Percentiles rank a stretch among this genome's conserved stretches.
Conservation (phyloP, 768 basidiomycete species). For the Tulasnella sp. region DNA sequence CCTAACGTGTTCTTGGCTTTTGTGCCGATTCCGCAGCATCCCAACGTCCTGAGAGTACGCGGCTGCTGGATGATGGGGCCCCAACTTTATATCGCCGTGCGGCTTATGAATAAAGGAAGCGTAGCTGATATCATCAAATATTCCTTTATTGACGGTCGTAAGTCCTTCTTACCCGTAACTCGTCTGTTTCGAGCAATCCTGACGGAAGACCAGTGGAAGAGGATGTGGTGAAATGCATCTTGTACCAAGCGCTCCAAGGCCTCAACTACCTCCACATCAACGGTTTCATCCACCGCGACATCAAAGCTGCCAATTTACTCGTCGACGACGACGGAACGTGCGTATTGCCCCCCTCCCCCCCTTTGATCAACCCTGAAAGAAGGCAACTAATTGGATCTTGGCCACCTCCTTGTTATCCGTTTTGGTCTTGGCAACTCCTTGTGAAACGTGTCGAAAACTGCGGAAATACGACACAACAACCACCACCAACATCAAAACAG, state of each 20-base stretch:
- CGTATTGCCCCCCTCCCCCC: neutral
- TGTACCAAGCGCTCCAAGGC: constrained; percentile 82
- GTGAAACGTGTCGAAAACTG: neutral
- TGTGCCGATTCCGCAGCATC: constrained; percentile 39
- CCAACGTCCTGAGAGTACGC: constrained; percentile 86
- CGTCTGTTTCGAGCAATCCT: neutral
- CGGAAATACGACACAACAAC: neutral
- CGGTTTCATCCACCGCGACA: constrained; percentile 85
- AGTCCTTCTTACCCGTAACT: neutral
- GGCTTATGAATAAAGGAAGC: constrained; percentile 84
- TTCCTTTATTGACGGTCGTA: constrained; percentile 65
- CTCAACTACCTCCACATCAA: constrained; percentile 84
- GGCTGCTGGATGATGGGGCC: constrained; percentile 83
- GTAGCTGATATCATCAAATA: constrained; percentile 79
- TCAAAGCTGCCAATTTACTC: constrained; percentile 91
- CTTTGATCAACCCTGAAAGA: neutral
- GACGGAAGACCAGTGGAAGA: constrained; percentile 52
- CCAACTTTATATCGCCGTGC: constrained; percentile 76
- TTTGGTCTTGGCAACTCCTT: neutral
- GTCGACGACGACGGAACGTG: constrained; percentile 78
- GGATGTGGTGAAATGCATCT: constrained; percentile 74
- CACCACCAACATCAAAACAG: constrained; percentile 11
- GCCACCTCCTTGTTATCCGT: neutral
- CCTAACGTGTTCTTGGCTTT: neutral
- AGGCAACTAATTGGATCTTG: neutral